Conservation (phyloP, 257 asterid species). For the Fraxinus pennsylvanica region DNA sequence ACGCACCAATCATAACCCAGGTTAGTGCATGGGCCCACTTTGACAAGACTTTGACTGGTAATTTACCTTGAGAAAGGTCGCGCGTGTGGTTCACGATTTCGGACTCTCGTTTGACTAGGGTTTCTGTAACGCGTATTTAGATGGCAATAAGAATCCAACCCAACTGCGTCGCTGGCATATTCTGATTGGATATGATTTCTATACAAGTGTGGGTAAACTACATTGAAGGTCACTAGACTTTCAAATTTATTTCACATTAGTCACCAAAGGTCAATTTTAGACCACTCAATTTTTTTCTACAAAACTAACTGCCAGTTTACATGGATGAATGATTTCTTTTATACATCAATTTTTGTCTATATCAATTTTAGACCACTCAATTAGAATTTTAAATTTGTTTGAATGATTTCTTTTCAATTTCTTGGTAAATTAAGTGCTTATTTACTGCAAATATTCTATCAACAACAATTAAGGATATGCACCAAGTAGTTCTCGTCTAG, state of each 20-base stretch:
- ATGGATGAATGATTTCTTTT: too few relatives aligned
- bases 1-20: conserved; percentile 37
- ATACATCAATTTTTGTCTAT: too few relatives aligned
- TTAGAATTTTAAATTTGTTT: too few relatives aligned
- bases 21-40: conserved; percentile 34
- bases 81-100: conserved; percentile 31
- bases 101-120: conserved; percentile 48
- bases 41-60: conserved; percentile 27
- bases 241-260: not conserved
- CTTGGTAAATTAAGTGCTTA: not conserved
- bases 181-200: conserved; percentile 35
- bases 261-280: not conserved
- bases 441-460: not conserved
- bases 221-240: not conserved
- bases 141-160: conserved; percentile 46
- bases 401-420: not conserved
- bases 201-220: not conserved
- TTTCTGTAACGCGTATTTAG: conserved; percentile 33
- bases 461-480: too few relatives aligned
- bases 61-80: conserved; percentile 8
- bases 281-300: not conserved
- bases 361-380: too few relatives aligned
- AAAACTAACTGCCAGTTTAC: too few relatives aligned
- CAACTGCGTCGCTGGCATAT: conserved; percentile 31
- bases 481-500: too few relatives aligned